phyloP scores from a whole-genome alignment of 2,329 filamentous ascomycete genomes.

The Aspergillus luchuensis region DNA sequence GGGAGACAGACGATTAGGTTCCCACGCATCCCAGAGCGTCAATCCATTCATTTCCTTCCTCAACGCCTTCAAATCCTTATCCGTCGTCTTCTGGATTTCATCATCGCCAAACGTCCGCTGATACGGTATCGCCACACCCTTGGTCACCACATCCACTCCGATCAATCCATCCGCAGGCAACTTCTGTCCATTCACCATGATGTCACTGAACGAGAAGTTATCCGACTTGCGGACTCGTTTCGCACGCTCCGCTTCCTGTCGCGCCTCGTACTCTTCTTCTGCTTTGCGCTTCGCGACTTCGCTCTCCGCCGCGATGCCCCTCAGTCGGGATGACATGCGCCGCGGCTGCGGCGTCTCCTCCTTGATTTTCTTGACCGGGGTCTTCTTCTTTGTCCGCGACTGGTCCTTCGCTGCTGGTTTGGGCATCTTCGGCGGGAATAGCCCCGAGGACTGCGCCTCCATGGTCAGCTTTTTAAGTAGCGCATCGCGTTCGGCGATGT shows the following conservation, averaged over 20 bases:
- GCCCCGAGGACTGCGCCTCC: conserved; percentile 67
- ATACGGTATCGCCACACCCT: conserved; percentile 73
- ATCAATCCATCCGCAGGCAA: conserved; percentile 68
- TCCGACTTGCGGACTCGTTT: conserved; percentile 68
- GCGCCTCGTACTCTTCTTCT: conserved; percentile 62
- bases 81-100: conserved; percentile 75
- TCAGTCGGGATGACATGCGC: conserved; percentile 63
- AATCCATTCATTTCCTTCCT: conserved; percentile 76
- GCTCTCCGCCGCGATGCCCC: conserved; percentile 65
- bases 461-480: conserved; percentile 75
- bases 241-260: conserved; percentile 58
- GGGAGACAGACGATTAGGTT: conserved; percentile 67
- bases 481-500: conserved; percentile 83
- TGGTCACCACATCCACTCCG: conserved; percentile 59
- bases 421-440: conserved; percentile 58
- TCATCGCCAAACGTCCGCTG: conserved; percentile 83
- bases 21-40: conserved; percentile 79
- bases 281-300: conserved; percentile 70
- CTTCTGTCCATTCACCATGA: conserved; percentile 77
- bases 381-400: conserved; percentile 50
- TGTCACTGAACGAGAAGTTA: conserved; percentile 72
- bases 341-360: conserved; percentile 58
- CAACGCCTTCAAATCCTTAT: conserved; percentile 72
- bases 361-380: conserved; percentile 61
- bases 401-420: conserved; percentile 52